These are phyloP conservation scores for Fistulina hepatica DNA, from an alignment of 1,284 basidiomycete genomes.

Conservation along the genomic window DNA sequence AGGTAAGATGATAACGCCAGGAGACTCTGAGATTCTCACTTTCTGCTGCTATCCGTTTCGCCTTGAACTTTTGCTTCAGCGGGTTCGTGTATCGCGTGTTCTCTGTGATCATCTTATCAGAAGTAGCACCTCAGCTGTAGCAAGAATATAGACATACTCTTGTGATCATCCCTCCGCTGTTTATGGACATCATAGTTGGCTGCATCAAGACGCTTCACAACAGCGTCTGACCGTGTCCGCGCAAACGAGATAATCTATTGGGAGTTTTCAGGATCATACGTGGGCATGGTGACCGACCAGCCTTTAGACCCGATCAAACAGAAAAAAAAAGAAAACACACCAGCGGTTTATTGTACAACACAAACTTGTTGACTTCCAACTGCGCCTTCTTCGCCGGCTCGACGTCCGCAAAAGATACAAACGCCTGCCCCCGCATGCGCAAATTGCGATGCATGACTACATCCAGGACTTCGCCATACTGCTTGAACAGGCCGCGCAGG, in stretches of 20 bases:
- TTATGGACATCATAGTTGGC: conserved; percentile 70
- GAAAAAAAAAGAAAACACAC: conserved; percentile 32
- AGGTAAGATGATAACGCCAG: conserved; percentile 19
- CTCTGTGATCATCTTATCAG: conserved; percentile 35
- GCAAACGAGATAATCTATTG: conserved; percentile 89
- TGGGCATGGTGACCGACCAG: conserved; percentile 1
- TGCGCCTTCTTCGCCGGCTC: conserved; percentile 80
- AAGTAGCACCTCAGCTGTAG: conserved; percentile 3
- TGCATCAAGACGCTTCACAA: conserved; percentile 65
- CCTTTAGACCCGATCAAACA: background rate
- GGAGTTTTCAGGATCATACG: conserved; percentile 7
- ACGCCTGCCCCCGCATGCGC: conserved; percentile 97
- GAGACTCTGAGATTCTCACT: too few relatives aligned
- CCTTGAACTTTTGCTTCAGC: conserved; percentile 70
- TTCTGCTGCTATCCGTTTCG: conserved; percentile 70
- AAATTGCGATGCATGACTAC: conserved; percentile 90
- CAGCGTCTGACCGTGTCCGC: conserved; percentile 77
- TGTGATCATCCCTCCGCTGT: conserved; percentile 59
- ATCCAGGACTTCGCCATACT: conserved; percentile 85
- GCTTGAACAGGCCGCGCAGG: conserved; percentile 81
- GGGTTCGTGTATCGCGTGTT: conserved; percentile 78
- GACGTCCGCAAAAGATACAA: conserved; percentile 80
- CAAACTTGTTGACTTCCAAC: conserved; percentile 90
- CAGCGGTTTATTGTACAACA: conserved; percentile 94
- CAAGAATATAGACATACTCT: conserved; percentile 45